Evolutionary conservation across 148 eudicot genomes (phyloP).

Genomic region (Drosera capensis): DNA sequence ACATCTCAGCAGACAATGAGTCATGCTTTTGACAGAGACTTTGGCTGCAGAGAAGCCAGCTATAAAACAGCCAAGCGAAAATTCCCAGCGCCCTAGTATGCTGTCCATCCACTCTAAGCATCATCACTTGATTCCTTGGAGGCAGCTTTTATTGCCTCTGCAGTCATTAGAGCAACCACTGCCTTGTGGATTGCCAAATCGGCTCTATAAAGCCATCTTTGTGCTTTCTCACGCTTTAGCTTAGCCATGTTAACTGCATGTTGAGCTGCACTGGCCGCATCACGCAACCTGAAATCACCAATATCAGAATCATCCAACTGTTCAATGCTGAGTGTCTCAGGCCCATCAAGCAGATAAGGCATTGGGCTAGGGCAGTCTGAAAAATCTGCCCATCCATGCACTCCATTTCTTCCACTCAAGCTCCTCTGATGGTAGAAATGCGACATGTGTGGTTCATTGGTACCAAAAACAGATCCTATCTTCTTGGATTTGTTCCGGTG

Average conservation of each 20-base stretch:
- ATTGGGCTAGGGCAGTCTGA: slow-evolving; percentile 39
- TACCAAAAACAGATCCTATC: slow-evolving; percentile 21
- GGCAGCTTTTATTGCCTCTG: slow-evolving; percentile 71
- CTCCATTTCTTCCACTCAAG: slow-evolving; percentile 28
- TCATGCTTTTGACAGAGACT: neutral
- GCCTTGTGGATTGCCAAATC: slow-evolving; percentile 90
- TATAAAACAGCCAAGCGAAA: slow-evolving; percentile 1
- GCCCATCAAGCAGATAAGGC: slow-evolving; percentile 25
- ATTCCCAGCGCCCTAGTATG: neutral
- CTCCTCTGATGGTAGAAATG: slow-evolving; percentile 29
- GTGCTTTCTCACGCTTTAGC: slow-evolving; percentile 73
- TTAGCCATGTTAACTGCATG: slow-evolving; percentile 62
- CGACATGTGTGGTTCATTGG: slow-evolving; percentile 17
- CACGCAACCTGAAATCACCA: slow-evolving; percentile 72
- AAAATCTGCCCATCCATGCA: slow-evolving; percentile 18
- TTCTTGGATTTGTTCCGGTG: slow-evolving; percentile 45
- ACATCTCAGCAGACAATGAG: too few species aligned
- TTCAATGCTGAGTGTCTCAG: slow-evolving; percentile 24
- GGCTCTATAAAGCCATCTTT: slow-evolving; percentile 60
- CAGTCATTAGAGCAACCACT: slow-evolving; percentile 64
- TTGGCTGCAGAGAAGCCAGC: neutral
- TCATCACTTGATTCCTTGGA: slow-evolving; percentile 14
- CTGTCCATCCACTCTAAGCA: slow-evolving; percentile 13
- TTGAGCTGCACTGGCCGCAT: slow-evolving; percentile 69
- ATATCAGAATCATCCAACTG: slow-evolving; percentile 52